Conservation (phyloP, 2,329 filamentous ascomycete genomes). For the Tolypocladium amazonense region DNA sequence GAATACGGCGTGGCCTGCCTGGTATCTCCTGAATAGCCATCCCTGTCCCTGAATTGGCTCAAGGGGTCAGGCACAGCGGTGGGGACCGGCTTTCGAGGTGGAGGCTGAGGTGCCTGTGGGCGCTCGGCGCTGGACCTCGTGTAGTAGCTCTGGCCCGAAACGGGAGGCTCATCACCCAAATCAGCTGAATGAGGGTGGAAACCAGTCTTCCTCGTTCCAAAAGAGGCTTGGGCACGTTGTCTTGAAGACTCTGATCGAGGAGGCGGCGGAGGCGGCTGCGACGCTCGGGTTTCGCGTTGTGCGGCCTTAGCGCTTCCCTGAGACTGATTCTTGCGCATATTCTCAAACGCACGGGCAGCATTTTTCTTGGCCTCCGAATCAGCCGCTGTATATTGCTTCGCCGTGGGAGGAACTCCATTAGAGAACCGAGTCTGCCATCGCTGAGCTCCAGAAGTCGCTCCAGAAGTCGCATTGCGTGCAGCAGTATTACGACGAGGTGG, state of each 20-base stretch:
- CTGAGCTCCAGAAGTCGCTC: conserved; percentile 32
- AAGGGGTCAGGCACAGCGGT: conserved; percentile 33
- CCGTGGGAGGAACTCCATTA: conserved; percentile 29
- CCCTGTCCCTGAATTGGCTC: conserved; percentile 31
- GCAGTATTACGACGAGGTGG: conserved; percentile 33
- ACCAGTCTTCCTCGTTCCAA: conserved; percentile 38
- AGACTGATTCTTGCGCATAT: conserved; percentile 28
- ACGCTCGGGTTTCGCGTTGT: conserved; percentile 16
- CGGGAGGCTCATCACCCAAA: conserved; percentile 41
- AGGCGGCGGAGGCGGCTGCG: conserved; percentile 16
- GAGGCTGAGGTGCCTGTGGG: conserved; percentile 5
- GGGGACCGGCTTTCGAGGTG: conserved; percentile 4
- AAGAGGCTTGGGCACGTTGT: conserved; percentile 43
- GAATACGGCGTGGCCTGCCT: conserved; percentile 49
- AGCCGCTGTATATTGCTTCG: conserved; percentile 24
- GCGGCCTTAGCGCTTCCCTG: conserved; percentile 13
- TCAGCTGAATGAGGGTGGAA: conserved; percentile 38
- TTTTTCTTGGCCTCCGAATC: conserved; percentile 28
- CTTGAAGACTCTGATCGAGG: conserved; percentile 40
- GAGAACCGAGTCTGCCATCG: conserved; percentile 33
- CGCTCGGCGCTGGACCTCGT: conserved; percentile 21
- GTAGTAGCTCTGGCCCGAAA: conserved; percentile 37
- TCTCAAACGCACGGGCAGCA: conserved; percentile 30
- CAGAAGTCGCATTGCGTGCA: conserved; percentile 19
- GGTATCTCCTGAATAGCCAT: conserved; percentile 28